Evolutionary conservation across 2,329 filamentous ascomycete species (phyloP).

Genomic region (Chrysosporium keratinophilum): DNA sequence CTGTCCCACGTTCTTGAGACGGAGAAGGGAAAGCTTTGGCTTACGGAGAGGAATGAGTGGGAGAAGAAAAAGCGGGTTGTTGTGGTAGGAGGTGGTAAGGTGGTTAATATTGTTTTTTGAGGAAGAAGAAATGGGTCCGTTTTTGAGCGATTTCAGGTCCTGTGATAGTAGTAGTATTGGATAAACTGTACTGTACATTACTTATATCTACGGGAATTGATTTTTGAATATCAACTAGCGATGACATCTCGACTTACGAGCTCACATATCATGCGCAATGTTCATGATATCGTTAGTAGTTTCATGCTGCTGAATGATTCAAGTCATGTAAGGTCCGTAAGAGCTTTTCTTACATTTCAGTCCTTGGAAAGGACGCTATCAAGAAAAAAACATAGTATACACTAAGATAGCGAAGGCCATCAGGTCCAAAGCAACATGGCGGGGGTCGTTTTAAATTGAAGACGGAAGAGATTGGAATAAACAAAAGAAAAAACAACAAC

Average conservation of each 20-base stretch:
- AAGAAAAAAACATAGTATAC: background rate
- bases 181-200: background rate
- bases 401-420: background rate
- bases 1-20: constrained; percentile 51
- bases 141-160: background rate
- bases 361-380: background rate
- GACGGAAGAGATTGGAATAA: background rate
- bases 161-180: background rate
- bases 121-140: background rate
- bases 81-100: constrained; percentile 54
- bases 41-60: constrained; percentile 42
- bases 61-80: constrained; percentile 53
- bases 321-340: too few species aligned
- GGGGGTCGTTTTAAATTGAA: background rate
- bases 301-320: too few species aligned
- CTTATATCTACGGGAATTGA: too few species aligned
- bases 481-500: background rate
- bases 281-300: too few species aligned
- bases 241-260: too few species aligned
- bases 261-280: too few species aligned
- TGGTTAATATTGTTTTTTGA: constrained; percentile 62
- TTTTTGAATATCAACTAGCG: too few species aligned
- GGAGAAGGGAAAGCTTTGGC: constrained; percentile 48
- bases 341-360: background rate
- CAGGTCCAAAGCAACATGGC: background rate